phyloP scores from a whole-genome alignment of 2,329 filamentous ascomycete genomes.

The Xylogone sp. region DNA sequence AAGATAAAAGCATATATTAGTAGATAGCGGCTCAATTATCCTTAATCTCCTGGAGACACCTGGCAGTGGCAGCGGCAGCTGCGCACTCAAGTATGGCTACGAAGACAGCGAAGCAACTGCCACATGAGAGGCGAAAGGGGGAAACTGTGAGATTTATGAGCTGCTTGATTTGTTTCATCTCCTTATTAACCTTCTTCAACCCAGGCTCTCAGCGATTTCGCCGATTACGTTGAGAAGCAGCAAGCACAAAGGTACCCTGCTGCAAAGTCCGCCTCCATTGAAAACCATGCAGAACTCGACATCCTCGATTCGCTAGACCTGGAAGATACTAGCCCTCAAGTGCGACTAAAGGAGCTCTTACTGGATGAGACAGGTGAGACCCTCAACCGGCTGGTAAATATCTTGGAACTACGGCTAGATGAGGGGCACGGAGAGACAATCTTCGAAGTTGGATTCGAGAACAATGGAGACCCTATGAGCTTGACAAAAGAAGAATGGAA shows the following conservation, averaged over 20 bases:
- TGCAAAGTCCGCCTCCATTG: constrained; percentile 27
- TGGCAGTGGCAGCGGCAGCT: neutral
- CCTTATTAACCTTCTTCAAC: constrained; percentile 1
- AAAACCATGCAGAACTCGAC: constrained; percentile 85
- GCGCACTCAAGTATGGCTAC: constrained; percentile 42
- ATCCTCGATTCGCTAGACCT: constrained; percentile 77
- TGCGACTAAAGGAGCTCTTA: constrained; percentile 73
- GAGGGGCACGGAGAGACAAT: constrained; percentile 88
- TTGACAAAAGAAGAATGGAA: constrained; percentile 75
- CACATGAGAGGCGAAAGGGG: constrained; percentile 79
- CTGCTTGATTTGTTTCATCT: neutral
- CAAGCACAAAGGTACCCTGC: constrained; percentile 67
- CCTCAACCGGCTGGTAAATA: constrained; percentile 57
- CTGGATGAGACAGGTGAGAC: constrained; percentile 60
- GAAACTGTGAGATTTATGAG: constrained; percentile 61
- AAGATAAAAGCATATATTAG: neutral
- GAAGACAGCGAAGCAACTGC: constrained; percentile 57
- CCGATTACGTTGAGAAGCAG: constrained; percentile 95
- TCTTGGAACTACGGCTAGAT: constrained; percentile 65
- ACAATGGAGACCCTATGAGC: constrained; percentile 80
- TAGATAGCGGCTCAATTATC: constrained; percentile 15
- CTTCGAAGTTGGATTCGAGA: constrained; percentile 89
- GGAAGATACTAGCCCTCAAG: constrained; percentile 63
- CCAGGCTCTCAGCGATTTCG: constrained; percentile 86
- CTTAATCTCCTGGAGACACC: neutral